Evolutionary conservation across 1,284 basidiomycete species (phyloP).

Genomic region (Microbotryum saponariae): DNA sequence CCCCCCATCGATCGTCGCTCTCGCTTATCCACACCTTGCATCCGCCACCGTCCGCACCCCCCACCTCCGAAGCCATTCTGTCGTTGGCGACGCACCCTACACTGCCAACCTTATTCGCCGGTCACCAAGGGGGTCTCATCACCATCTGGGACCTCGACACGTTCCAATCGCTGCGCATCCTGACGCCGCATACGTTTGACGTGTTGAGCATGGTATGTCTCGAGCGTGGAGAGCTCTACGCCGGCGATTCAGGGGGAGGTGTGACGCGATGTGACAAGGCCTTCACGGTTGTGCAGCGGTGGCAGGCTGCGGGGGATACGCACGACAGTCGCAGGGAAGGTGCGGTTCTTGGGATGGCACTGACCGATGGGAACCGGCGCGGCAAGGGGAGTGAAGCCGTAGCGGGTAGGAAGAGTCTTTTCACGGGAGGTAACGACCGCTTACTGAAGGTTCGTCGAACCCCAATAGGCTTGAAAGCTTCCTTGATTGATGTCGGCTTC

Average conservation of each 20-base stretch:
- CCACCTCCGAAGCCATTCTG: slow-evolving; percentile 55
- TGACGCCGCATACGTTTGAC: slow-evolving; percentile 59
- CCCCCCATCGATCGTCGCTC: too few species aligned
- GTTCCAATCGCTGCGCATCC: slow-evolving; percentile 69
- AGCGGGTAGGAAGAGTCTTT: slow-evolving; percentile 42
- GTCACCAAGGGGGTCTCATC: slow-evolving; percentile 87
- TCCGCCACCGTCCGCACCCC: too few species aligned
- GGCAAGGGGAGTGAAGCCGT: neutral
- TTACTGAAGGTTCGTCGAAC: slow-evolving; percentile 58
- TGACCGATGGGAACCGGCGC: too few species aligned
- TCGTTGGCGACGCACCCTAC: slow-evolving; percentile 66
- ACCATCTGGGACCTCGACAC: slow-evolving; percentile 85
- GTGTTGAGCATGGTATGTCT: too few species aligned
- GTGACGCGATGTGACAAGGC: slow-evolving; percentile 70
- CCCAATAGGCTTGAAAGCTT: too few species aligned
- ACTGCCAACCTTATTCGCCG: slow-evolving; percentile 65
- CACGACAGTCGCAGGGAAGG: too few species aligned
- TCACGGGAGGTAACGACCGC: slow-evolving; percentile 79
- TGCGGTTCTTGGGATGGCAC: too few species aligned
- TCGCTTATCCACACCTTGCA: too few species aligned
- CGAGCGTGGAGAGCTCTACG: slow-evolving; percentile 50
- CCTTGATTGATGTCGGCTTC: too few species aligned
- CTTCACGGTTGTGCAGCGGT: slow-evolving; percentile 73
- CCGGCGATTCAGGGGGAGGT: slow-evolving; percentile 71
- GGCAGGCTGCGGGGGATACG: slow-evolving; percentile 48